A percentile compares a stretch with the other conserved stretches of the same genome.
Evolutionary conservation across 768 basidiomycete species (phyloP).

Genomic region (Psilocybe sp.): DNA sequence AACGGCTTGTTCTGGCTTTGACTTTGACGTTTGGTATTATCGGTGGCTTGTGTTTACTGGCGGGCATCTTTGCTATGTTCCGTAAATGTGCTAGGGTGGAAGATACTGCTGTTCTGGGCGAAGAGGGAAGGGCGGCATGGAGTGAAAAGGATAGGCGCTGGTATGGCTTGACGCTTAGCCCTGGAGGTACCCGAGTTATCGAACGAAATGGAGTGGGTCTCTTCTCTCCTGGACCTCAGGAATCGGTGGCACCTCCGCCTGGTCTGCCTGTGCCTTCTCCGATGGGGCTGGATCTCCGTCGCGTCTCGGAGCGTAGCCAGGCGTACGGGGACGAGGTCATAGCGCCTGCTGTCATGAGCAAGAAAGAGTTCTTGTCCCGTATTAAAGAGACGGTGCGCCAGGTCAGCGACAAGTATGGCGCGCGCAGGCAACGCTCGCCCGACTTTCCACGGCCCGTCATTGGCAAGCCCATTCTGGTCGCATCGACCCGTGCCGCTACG

Average conservation of each 20-base stretch:
- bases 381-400: conserved; percentile 63
- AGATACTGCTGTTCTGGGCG: conserved; percentile 59
- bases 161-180: conserved; percentile 52
- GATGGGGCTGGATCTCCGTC: conserved; percentile 47
- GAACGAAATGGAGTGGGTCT: conserved; percentile 10
- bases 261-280: conserved; percentile 7
- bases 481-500: conserved; percentile 18
- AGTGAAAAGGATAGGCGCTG: conserved; percentile 66
- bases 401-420: conserved; percentile 60
- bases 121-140: conserved; percentile 56
- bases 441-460: conserved; percentile 34
- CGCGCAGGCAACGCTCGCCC: conserved; percentile 27
- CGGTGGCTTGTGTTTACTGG: conserved; percentile 56
- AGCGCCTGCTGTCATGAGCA: conserved; percentile 49
- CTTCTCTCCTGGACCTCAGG: conserved; percentile 4
- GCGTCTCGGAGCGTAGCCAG: conserved; percentile 43
- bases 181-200: conserved; percentile 22
- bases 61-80: conserved; percentile 50
- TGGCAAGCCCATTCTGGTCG: conserved; percentile 50
- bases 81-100: conserved; percentile 55
- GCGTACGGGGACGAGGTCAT: conserved; percentile 8
- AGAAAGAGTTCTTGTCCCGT: conserved; percentile 64
- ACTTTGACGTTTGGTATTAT: conserved; percentile 60
- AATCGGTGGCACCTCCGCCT: conserved; percentile 9
- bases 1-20: conserved; percentile 53